Conservation (phyloP, 1,284 basidiomycete genomes). For the Austropuccinia psidii region DNA sequence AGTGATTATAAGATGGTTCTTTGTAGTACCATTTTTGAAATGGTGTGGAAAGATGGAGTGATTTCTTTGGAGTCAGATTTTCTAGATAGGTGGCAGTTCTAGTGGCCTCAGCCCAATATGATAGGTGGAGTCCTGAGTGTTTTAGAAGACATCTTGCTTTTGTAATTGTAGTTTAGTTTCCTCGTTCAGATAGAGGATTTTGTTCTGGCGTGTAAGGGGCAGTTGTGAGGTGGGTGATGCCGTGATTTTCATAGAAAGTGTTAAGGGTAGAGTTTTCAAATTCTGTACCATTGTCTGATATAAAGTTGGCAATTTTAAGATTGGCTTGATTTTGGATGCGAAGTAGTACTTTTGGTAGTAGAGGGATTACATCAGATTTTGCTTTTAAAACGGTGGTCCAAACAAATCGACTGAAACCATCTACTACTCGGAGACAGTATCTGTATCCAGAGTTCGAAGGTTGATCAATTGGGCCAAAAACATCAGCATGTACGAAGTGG, state of each 20-base stretch:
- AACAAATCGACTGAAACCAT: constrained; percentile 12
- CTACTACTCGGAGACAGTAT: neutral
- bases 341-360: neutral
- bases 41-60: neutral
- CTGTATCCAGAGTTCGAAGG: neutral
- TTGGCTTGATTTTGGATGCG: neutral
- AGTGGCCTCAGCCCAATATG: no score
- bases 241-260: neutral
- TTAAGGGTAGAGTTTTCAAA: neutral
- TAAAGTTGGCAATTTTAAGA: neutral
- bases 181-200: no score
- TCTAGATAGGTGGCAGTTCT: no score
- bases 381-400: neutral
- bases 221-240: neutral
- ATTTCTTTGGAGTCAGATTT: neutral
- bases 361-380: neutral
- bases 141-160: no score
- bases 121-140: no score
- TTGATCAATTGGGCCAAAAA: neutral
- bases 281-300: neutral
- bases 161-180: no score
- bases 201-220: constrained; percentile 2
- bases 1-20: neutral
- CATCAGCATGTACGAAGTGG: neutral
- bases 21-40: neutral